Evolutionary conservation across 2,329 filamentous ascomycete genomes (phyloP), one percentile per base, ranked within the genome.

Genomic region (Pseudopithomyces chartarum): DNA sequence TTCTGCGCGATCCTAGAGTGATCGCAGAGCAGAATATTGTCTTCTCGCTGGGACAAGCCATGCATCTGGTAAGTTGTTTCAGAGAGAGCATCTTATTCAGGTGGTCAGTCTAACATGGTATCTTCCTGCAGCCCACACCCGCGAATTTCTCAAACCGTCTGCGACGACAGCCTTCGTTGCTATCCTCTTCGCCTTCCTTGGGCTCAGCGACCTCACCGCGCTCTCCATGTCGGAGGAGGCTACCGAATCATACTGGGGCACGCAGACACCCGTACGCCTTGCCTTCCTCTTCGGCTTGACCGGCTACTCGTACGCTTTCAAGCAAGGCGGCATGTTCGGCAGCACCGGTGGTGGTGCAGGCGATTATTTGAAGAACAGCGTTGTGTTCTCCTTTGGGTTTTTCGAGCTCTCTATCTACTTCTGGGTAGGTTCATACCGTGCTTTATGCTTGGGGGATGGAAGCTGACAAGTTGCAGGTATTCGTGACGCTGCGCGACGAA

Each of bases 351-450:
- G 53, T 4, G 59, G 58, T 52, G 67, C 60, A 68, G 82, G 72
- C 48, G 88, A 92, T 60, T 84, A 85, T 22, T 76, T 97, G 66
- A 92, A 93, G 79, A 96, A 96, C 73, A 85, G 91, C 49, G 80
- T 96, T 39, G 86, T 96, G 39, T 96, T 97, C 72, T 87, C 90
- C 0, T 95, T 92, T 76, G 87, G 87, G 8, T 95, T 97, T 68
- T 71, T 96, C 70, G 93, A 97, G 80, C 85, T 91, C 73, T 81
- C 91, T 63, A 84, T 85, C 59, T 97, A 92, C 91, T 92, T 96
- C 76, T 97, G 92, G 92, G 87, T 87, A 71, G 60, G 80, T 74
- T 3, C 12, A 40, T n/a, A 17, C 11, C 26, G 11, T 45, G 26
- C 15, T 29, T 46, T 6, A 36, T 8, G 19, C 36, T 19, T 19